Evolutionary conservation across 768 basidiomycete genomes (phyloP), one percentile per base, ranked within the genome.

Genomic region (Agaricus bisporus): DNA sequence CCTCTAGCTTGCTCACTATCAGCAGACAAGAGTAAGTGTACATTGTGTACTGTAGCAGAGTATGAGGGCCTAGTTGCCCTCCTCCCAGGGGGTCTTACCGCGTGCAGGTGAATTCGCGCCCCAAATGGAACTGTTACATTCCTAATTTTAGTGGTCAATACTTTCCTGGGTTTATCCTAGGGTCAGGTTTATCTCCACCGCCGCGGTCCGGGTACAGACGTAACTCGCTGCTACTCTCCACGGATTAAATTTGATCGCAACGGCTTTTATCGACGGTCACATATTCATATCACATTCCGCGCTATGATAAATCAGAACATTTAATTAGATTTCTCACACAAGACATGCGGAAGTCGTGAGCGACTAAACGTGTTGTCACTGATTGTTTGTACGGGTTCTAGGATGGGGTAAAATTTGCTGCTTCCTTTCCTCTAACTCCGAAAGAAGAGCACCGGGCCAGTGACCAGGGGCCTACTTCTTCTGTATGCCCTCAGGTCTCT

Each of bases 121-220:
- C 43, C 8, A 18, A 39, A 18, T 41, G 41, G 35, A 46, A 18
- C 25, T 41, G 26, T 18, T 45, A 37, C 29, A 36, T 47, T 11
- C 45, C 51, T 46, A 44, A 53, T 53, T 46, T 53, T 29, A 44
- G 29, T 43, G 44, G 32, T 32, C 32, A 32, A 32, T 8, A 6
- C 32, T 32, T 3, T 20, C 28, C 49, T 28, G 50, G 39, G 14
- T 20, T 20, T 48, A 15, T 43, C 49, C 49, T 37, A 41, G 45
- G 47, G 42, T 47, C 42, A 46, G 18, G 17, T 36, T 57, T 64
- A 65, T 60, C 61, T 63, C 68, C 70, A 69, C 70, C 69, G 63
- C 70, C 69, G 70, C 68, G 71, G 69, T 63, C 64, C 65, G 65
- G 67, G 63, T 54, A 57, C 60, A 58, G 58, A 60, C 55, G 59